Evolutionary conservation across 805 yeast genomes (phyloP).

Genomic region (Teunomyces panamensis): DNA sequence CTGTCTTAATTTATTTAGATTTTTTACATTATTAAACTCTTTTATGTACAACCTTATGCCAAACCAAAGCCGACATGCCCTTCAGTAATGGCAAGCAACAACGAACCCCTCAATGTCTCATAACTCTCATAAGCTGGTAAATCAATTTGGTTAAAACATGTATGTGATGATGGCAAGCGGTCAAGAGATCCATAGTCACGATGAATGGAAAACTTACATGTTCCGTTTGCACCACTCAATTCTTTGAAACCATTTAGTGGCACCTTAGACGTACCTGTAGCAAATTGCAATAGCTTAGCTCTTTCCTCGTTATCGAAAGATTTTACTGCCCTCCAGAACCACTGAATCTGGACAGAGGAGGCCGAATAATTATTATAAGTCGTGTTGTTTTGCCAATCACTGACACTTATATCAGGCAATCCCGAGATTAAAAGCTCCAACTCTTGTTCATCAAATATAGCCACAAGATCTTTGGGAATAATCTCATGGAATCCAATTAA

Average conservation of each 20-base stretch:
- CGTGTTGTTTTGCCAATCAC: constrained; percentile 92
- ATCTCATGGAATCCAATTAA: constrained; percentile 86
- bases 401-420: constrained; percentile 91
- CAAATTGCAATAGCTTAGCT: constrained; percentile 90
- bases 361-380: constrained; percentile 77
- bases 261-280: constrained; percentile 95
- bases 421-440: constrained; percentile 90
- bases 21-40: background rate
- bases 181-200: constrained; percentile 83
- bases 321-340: constrained; percentile 98
- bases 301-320: constrained; percentile 92
- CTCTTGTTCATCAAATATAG: constrained; percentile 94
- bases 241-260: constrained; percentile 93
- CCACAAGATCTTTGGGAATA: constrained; percentile 75
- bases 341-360: constrained; percentile 81
- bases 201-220: constrained; percentile 83
- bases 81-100: constrained; percentile 84
- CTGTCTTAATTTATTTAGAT: background rate
- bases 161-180: constrained; percentile 91
- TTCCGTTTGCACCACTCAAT: constrained; percentile 82
- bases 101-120: constrained; percentile 76
- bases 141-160: constrained; percentile 94
- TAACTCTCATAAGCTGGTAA: constrained; percentile 90
- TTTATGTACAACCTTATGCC: constrained; percentile 36
- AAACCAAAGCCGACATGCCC: constrained; percentile 96